These are phyloP conservation scores for Ilex paraguariensis DNA, from an alignment of 305 asterid species.

Conservation along the genomic window DNA sequence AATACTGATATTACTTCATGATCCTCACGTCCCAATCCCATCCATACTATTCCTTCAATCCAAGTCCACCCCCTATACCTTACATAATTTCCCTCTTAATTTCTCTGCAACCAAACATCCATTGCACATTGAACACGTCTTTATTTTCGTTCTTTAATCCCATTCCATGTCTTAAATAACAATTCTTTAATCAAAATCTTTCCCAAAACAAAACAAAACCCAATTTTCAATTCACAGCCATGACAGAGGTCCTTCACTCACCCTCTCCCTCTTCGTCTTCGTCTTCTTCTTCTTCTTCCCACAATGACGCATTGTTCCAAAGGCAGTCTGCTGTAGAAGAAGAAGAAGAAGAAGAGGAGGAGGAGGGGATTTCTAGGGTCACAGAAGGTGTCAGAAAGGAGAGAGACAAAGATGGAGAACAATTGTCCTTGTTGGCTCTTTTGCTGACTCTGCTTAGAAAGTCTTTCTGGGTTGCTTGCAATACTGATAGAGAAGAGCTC, in stretches of 20 bases:
- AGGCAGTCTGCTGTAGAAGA: neutral
- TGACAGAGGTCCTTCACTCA: conserved; percentile 5
- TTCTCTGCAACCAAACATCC: too few relatives aligned
- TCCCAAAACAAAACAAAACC: too few relatives aligned
- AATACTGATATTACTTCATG: too few relatives aligned
- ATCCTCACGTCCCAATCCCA: too few relatives aligned
- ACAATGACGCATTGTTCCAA: neutral
- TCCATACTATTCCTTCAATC: too few relatives aligned
- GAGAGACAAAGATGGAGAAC: neutral
- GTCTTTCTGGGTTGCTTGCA: neutral
- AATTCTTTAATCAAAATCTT: too few relatives aligned
- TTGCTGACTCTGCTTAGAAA: neutral
- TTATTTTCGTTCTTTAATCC: too few relatives aligned
- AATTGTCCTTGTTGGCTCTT: conserved; percentile 1
- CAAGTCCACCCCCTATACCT: too few relatives aligned
- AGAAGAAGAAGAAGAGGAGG: neutral
- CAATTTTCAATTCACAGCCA: neutral
- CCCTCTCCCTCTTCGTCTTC: neutral
- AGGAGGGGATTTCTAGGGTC: neutral
- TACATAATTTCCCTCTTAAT: too few relatives aligned
- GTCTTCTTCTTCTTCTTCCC: neutral
- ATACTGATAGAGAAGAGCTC: neutral
- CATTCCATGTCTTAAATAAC: too few relatives aligned
- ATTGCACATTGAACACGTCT: too few relatives aligned
- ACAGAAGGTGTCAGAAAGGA: neutral